These are phyloP conservation scores for Rhodotorula paludigena DNA, from an alignment of 768 basidiomycete genomes.

Conservation along the genomic window DNA sequence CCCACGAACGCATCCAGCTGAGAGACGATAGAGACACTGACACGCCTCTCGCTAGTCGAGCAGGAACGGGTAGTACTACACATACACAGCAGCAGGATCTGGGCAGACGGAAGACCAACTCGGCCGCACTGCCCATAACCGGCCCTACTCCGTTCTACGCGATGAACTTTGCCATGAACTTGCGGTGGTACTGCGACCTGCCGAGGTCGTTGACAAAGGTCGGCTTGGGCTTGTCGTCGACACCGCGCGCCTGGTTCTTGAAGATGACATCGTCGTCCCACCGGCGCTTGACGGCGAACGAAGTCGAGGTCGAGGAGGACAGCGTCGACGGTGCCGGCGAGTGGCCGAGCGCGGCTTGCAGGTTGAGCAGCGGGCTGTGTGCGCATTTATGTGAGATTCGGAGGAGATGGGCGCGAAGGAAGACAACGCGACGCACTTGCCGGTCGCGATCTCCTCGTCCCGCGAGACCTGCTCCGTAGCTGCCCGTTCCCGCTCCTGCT, in stretches of 20 bases:
- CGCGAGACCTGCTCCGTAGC: constrained; percentile 55
- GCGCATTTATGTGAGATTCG: neutral
- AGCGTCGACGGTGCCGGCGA: constrained; percentile 52
- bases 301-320: constrained; percentile 19
- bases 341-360: constrained; percentile 80
- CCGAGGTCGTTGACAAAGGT: constrained; percentile 88
- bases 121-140: no score
- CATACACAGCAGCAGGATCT: no score
- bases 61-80: no score
- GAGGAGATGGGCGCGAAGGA: neutral
- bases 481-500: constrained; percentile 67
- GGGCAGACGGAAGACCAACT: neutral
- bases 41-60: no score
- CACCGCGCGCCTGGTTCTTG: constrained; percentile 88
- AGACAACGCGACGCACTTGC: constrained; percentile 39
- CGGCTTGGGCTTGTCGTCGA: constrained; percentile 59
- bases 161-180: constrained; percentile 90
- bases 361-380: constrained; percentile 75
- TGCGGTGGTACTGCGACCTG: constrained; percentile 64
- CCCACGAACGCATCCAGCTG: no score
- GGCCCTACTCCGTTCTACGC: neutral
- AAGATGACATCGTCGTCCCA: constrained; percentile 76
- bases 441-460: constrained; percentile 76
- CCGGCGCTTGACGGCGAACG: constrained; percentile 37
- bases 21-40: no score